Base-by-base conservation (phyloP, 768 basidiomycete genomes). In the Trametes cinnabarina region DNA sequence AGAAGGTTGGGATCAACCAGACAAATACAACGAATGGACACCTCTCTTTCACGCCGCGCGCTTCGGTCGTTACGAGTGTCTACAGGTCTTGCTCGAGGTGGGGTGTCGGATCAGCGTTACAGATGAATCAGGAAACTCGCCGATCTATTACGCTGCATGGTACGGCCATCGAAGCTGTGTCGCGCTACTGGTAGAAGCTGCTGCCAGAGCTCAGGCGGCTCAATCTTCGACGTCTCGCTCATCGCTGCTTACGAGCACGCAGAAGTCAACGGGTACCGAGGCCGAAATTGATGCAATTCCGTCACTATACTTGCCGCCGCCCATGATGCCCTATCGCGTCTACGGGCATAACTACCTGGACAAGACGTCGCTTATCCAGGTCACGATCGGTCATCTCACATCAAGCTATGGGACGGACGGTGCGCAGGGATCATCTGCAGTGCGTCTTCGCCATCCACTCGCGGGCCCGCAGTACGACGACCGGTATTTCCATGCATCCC, bases 1-100 rank as follows among this genome's bases (percentile, higher is more conserved):
- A 39, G 87, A 84, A 47, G 92, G 86, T 37, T 92, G 87, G 85
- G 93, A 92, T 71, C 79, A 82, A 8, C 86, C 88, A 1, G 97
- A 99, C 79, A 98, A 95, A 73, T 98, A 96, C 72, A 90, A 96
- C 68, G 93, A 97, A 70, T 98, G 96, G 94, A 98, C 95, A 7
- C 97, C 97, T 23, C 79, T 98, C 42, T 94, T 95, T 68, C 95
- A 98, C 72, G 94, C 97, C 3, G 88, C 94, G 5, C 87, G 92
- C 35, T 88, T 93, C 61, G 94, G 95, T 1, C 88, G 86, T 62
- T 73, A 79, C 17, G 77, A 77, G 7, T 96, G 91, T 67, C 82
- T 98, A 40, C 74, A 76, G 37, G 79, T 90, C n/a, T 80, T 98
- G 20, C 77, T 98, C 8, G 81, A 85, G 46, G 92, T 90, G 6